Evolutionary conservation across 495 filamentous ascomycete species (phyloP).

Genomic region (Penicillium crystallinum): DNA sequence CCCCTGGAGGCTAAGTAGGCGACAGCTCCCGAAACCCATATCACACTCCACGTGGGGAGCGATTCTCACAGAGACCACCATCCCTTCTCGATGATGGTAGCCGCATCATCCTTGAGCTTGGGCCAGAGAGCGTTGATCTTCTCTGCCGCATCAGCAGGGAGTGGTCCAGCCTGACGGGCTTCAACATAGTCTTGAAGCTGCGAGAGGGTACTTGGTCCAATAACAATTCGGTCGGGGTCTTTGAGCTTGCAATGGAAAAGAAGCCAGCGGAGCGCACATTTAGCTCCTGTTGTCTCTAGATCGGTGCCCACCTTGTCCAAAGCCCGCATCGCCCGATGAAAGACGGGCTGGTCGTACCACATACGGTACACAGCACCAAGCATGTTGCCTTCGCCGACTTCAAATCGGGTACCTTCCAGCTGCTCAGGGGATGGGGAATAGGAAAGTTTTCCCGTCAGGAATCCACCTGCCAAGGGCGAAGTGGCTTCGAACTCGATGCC

Average conservation of each 20-base stretch:
- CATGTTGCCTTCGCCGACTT: conserved; percentile 16
- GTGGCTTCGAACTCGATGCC: conserved; percentile 41
- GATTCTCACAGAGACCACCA: conserved; percentile 9
- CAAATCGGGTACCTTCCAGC: conserved; percentile 24
- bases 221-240: conserved; percentile 22
- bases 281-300: conserved; percentile 5
- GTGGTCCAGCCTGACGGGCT: conserved; percentile 2
- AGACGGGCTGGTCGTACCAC: conserved; percentile 20
- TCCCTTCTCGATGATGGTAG: conserved; percentile 6
- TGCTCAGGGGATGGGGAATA: conserved; percentile 7
- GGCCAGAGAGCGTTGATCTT: conserved; percentile 3
- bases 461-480: conserved; percentile 47
- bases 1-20: too few species aligned
- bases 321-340: conserved; percentile 16
- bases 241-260: conserved; percentile 21
- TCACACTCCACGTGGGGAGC: background rate
- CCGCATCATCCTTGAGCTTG: background rate
- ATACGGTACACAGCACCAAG: conserved; percentile 13
- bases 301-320: background rate
- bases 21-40: background rate
- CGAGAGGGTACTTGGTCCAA: conserved; percentile 22
- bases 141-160: background rate
- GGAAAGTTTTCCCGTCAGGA: conserved; percentile 39
- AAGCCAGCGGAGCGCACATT: conserved; percentile 30
- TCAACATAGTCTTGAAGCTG: conserved; percentile 15